Conservation (phyloP, 345 rosid species). For the Angophora floribunda region DNA sequence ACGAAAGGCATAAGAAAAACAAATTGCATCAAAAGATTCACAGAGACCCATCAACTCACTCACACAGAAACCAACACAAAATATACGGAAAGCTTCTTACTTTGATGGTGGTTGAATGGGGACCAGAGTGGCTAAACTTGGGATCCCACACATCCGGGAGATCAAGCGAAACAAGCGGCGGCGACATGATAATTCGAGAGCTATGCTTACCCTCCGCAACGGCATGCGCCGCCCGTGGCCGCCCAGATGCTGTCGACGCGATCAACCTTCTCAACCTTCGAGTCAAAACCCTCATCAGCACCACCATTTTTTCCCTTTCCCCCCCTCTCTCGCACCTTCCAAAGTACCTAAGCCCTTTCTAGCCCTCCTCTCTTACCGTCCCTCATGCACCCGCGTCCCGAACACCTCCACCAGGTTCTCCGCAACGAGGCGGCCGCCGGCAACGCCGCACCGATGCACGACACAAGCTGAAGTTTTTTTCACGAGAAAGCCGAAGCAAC, state of each 20-base stretch:
- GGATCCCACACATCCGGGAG: constrained; percentile 59
- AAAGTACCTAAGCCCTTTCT: neutral
- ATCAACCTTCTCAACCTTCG: neutral
- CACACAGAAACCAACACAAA: neutral
- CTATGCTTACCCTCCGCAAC: neutral
- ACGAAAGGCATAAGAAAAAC: neutral
- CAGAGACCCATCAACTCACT: neutral
- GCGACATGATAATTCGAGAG: constrained; percentile 50
- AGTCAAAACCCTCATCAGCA: neutral
- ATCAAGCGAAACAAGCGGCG: constrained; percentile 71
- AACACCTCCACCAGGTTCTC: neutral
- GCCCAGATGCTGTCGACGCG: neutral
- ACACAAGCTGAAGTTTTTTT: neutral
- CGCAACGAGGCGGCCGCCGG: neutral
- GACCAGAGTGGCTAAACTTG: neutral
- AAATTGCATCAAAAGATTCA: neutral
- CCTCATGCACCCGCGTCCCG: neutral
- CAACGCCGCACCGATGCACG: neutral
- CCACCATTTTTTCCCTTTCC: neutral
- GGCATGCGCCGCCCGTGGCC: neutral
- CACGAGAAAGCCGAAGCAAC: neutral
- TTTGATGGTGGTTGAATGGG: neutral
- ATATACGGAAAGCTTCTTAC: neutral
- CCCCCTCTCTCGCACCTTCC: neutral
- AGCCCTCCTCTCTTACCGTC: neutral